Base-by-base conservation (phyloP, 352 stramenopile species). In the Phytophthora constricta region DNA sequence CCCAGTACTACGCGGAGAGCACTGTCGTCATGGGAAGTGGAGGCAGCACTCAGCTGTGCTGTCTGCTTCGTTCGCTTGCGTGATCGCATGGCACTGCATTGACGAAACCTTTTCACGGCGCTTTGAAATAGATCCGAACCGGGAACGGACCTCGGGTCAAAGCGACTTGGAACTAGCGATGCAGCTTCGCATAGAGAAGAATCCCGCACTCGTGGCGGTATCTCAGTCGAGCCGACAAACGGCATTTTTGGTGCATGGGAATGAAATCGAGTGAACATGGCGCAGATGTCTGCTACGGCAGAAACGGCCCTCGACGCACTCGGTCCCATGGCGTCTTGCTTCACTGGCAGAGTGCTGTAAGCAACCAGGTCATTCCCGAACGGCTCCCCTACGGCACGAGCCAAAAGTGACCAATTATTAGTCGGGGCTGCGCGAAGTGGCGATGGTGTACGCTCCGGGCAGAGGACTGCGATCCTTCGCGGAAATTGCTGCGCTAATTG, bases 391-490 rank as follows among this genome's bases (percentile, higher is more conserved):
- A 13, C 41, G 41, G n/a, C 17, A 47, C 41, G 41, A 20, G 22
- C 9, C 41, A 47, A 20, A 10, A n/a, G 17, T 23, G 10, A 47
- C 4, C 2, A 22, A 13, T 47, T 47, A 10, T 4, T 10, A 4
- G 10, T 39, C 13, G 7, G 10, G n/a, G 34, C 10, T 42, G 34
- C 34, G n/a, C n/a, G 14, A 47, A 25, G 13, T 4, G 10, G 16
- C 0, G 20, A 72, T 76, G 62, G 47, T 55, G 41, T 65, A 25
- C 23, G 45, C 50, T 58, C 22, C 23, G 27, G 25, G 55, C 19
- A 43, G 39, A 25, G 23, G 42, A 13, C n/a, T 65, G 48, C 57
- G 47, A n/a, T 69, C 39, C 20, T 46, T 62, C 20, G 23, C 50
- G 14, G 23, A 54, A 25, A 34, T 51, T 19, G 51, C 57, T 39